Percentiles rank a stretch among this genome's conserved stretches.
phyloP scores from a whole-genome alignment of 129 eudicot species.

The Tagetes erecta region DNA sequence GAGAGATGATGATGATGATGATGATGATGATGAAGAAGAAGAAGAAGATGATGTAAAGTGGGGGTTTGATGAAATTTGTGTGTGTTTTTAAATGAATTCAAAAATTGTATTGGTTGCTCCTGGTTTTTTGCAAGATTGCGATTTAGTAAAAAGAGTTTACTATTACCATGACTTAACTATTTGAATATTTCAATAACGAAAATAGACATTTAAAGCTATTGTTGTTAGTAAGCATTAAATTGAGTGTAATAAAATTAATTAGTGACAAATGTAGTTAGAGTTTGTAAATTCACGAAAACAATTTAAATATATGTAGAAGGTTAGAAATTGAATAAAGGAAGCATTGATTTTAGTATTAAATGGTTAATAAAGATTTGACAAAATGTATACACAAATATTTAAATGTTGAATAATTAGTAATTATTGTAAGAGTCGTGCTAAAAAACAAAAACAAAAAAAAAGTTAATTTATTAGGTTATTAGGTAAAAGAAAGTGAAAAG shows the following conservation, averaged over 20 bases:
- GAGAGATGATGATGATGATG: slow-evolving; percentile 3
- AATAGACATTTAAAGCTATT: neutral
- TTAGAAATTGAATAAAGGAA: too few relatives aligned
- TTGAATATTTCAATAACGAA: neutral
- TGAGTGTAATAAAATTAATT: neutral
- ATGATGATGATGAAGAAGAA: slow-evolving; percentile 21
- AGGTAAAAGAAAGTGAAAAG: too few relatives aligned
- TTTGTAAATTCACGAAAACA: neutral
- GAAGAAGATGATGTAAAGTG: neutral
- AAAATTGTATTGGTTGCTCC: neutral
- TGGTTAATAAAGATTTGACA: too few relatives aligned
- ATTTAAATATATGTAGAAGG: neutral
- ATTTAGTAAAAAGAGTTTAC: slow-evolving; percentile 3
- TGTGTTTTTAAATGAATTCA: neutral
- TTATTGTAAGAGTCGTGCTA: too few relatives aligned
- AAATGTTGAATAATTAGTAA: too few relatives aligned
- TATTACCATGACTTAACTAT: neutral
- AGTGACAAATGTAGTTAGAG: neutral
- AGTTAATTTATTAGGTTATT: too few relatives aligned
- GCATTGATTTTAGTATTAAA: too few relatives aligned
- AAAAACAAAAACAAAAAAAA: too few relatives aligned
- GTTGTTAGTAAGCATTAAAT: neutral
- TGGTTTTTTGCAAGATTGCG: neutral
- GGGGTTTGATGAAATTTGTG: neutral
- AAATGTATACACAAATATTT: too few relatives aligned